Percentiles rank a stretch among this genome's conserved stretches.
Evolutionary conservation across 2,329 filamentous ascomycete species (phyloP).

Genomic region (Sporothrix mexicana): DNA sequence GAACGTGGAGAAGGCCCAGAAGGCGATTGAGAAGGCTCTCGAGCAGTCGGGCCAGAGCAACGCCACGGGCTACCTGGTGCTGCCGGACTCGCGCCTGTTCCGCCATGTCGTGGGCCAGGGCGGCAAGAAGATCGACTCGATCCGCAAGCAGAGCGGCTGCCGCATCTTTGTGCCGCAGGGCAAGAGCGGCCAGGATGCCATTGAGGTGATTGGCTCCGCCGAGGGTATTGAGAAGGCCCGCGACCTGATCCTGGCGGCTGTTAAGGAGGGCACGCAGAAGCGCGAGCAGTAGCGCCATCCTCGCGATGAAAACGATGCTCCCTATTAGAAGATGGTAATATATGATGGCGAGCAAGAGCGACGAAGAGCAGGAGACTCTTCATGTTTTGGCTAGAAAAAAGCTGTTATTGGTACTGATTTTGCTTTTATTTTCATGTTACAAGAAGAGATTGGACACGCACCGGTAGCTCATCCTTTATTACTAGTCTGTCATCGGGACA

Average conservation of each 20-base stretch:
- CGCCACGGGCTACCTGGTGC: slow-evolving; percentile 82
- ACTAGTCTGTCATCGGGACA: not conserved
- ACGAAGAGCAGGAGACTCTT: not conserved
- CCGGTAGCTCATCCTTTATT: no score
- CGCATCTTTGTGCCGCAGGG: slow-evolving; percentile 89
- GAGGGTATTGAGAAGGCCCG: slow-evolving; percentile 86
- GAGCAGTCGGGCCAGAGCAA: slow-evolving; percentile 72
- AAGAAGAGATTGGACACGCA: slow-evolving; percentile 5
- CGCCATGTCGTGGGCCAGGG: slow-evolving; percentile 87
- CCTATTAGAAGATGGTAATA: not conserved
- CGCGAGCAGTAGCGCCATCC: slow-evolving; percentile 28
- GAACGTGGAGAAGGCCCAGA: slow-evolving; percentile 80
- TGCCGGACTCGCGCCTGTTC: slow-evolving; percentile 89
- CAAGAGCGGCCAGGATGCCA: slow-evolving; percentile 68
- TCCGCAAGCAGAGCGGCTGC: slow-evolving; percentile 89
- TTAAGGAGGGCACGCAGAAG: slow-evolving; percentile 62
- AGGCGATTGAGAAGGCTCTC: slow-evolving; percentile 73
- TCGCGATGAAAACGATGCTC: not conserved
- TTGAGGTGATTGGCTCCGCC: slow-evolving; percentile 81
- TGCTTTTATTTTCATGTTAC: not conserved
- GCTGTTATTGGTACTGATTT: slow-evolving; percentile 11
- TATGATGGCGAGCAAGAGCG: not conserved
- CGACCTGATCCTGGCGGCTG: slow-evolving; percentile 84
- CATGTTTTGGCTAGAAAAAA: slow-evolving; percentile 18
- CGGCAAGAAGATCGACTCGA: slow-evolving; percentile 89